Percentiles rank a stretch among this genome's conserved stretches.
phyloP scores from a whole-genome alignment of 768 basidiomycete species.

The Imleria badia region DNA sequence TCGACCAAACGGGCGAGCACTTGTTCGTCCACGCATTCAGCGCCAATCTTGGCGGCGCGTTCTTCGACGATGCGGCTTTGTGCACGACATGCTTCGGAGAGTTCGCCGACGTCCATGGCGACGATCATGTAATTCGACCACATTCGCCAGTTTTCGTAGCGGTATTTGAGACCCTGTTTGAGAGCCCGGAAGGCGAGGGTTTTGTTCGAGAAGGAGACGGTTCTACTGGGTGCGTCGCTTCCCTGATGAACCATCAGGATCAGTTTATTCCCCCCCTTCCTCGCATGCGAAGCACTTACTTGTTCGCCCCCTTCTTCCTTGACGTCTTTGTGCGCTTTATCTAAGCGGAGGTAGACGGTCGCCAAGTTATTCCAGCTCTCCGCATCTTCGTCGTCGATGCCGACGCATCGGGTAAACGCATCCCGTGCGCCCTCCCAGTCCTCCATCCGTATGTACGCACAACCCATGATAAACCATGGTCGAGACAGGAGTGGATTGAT shows the following conservation, averaged over 20 bases:
- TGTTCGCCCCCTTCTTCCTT: conserved; percentile 31
- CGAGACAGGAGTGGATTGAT: conserved; percentile 89
- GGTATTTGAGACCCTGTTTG: conserved; percentile 80
- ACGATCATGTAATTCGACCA: conserved; percentile 98
- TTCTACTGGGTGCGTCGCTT: conserved; percentile 19
- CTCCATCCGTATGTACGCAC: conserved; percentile 79
- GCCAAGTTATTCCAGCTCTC: conserved; percentile 99
- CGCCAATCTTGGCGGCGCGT: conserved; percentile 40
- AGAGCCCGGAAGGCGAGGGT: conserved; percentile 90
- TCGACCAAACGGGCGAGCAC: conserved; percentile 88
- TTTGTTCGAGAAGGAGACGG: conserved; percentile 70
- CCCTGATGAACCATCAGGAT: conserved; percentile 24
- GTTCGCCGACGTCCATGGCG: conserved; percentile 88
- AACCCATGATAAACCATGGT: conserved; percentile 97
- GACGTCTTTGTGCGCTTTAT: conserved; percentile 37
- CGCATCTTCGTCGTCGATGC: conserved; percentile 92
- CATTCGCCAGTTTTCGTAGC: conserved; percentile 95
- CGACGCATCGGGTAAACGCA: conserved; percentile 83
- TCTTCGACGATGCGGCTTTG: conserved; percentile 76
- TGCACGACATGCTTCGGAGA: conserved; percentile 84
- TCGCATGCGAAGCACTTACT: conserved; percentile 8
- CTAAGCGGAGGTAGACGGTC: conserved; percentile 87
- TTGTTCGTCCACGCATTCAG: conserved; percentile 73
- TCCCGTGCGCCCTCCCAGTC: conserved; percentile 82
- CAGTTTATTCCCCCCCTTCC: background rate